phyloP scores from a whole-genome alignment of 345 rosid genomes.

The Pistacia integerrima region DNA sequence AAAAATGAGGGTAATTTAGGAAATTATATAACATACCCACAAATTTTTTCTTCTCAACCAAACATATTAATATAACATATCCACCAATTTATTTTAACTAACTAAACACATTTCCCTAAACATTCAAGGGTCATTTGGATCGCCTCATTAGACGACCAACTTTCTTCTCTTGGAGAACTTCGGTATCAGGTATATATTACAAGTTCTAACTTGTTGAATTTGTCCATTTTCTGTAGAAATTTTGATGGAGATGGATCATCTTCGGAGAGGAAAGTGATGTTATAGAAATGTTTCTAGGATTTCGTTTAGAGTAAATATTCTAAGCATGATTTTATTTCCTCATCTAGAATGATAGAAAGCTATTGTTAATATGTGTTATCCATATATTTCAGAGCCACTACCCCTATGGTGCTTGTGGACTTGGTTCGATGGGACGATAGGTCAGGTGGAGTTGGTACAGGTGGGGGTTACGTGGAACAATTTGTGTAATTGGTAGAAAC shows the following conservation, averaged over 20 bases:
- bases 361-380: background rate
- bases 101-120: too few relatives aligned
- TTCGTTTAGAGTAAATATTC: background rate
- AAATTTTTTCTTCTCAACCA: too few relatives aligned
- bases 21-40: too few relatives aligned
- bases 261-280: background rate
- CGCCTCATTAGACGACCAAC: slow-evolving; percentile 91
- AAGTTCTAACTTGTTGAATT: background rate
- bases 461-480: slow-evolving; percentile 97
- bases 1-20: too few relatives aligned
- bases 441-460: slow-evolving; percentile 84
- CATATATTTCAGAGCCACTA: slow-evolving; percentile 83
- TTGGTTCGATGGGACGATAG: slow-evolving; percentile 93
- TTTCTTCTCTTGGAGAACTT: slow-evolving; percentile 90
- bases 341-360: background rate
- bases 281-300: background rate
- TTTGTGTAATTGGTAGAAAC: slow-evolving; percentile 79
- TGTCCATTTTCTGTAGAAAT: background rate
- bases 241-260: background rate
- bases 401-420: slow-evolving; percentile 93
- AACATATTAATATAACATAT: too few relatives aligned
- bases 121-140: too few relatives aligned
- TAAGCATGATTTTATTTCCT: background rate
- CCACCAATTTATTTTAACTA: too few relatives aligned
- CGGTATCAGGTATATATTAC: slow-evolving; percentile 72